These are phyloP conservation scores for Hawksworthiomyces lignivorus DNA, from an alignment of 2,329 filamentous ascomycete species.

Conservation along the genomic window DNA sequence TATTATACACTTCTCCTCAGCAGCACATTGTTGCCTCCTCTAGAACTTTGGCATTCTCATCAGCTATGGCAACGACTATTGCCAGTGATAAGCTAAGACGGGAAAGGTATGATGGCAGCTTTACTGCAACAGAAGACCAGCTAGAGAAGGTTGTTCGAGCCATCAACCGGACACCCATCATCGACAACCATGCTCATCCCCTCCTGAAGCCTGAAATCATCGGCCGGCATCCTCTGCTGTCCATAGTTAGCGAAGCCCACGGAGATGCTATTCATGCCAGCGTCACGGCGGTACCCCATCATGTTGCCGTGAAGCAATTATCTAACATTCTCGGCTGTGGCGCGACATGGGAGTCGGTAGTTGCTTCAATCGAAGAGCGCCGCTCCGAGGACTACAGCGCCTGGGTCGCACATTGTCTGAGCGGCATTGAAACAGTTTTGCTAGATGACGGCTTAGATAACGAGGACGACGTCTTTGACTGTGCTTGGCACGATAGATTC, in stretches of 20 bases:
- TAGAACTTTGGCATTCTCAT: too few relatives aligned
- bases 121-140: constrained; percentile 15
- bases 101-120: background rate
- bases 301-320: constrained; percentile 63
- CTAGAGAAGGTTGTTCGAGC: constrained; percentile 27
- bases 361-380: constrained; percentile 33
- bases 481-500: constrained; percentile 58
- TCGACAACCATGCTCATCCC: constrained; percentile 68
- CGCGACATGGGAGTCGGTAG: constrained; percentile 51
- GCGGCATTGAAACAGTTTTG: constrained; percentile 65
- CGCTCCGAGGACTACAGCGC: constrained; percentile 40
- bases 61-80: too few relatives aligned
- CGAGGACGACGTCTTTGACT: constrained; percentile 47
- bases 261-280: constrained; percentile 59
- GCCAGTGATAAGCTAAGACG: too few relatives aligned
- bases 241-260: constrained; percentile 65
- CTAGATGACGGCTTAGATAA: constrained; percentile 68
- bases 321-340: constrained; percentile 56
- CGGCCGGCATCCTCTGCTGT: constrained; percentile 40
- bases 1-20: too few relatives aligned
- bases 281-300: constrained; percentile 56
- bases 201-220: constrained; percentile 47
- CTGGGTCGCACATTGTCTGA: constrained; percentile 57
- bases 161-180: constrained; percentile 52
- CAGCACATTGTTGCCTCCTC: too few relatives aligned